Evolutionary conservation across 2,329 filamentous ascomycete genomes (phyloP).

Genomic region (Elsinoe ampelina): DNA sequence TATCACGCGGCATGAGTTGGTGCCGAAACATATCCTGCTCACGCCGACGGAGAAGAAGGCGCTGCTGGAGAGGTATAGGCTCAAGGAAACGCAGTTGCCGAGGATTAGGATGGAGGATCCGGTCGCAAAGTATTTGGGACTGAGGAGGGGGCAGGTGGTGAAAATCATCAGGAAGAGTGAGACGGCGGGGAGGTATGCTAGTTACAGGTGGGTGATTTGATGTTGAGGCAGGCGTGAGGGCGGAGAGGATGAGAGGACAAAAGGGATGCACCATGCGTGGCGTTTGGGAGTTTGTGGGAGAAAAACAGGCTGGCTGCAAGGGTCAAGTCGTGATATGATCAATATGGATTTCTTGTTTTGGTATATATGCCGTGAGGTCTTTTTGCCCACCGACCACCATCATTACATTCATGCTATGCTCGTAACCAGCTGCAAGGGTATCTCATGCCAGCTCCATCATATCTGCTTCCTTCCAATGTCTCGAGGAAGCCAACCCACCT

Average conservation of each 20-base stretch:
- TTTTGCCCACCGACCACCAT: background rate
- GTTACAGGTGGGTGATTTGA: slow-evolving; percentile 64
- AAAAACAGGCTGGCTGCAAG: background rate
- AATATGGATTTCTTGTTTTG: background rate
- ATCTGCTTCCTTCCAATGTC: background rate
- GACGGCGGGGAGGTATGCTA: slow-evolving; percentile 92
- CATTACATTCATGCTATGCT: slow-evolving; percentile 10
- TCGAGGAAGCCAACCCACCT: background rate
- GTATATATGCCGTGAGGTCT: background rate
- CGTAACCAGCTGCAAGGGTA: slow-evolving; percentile 8
- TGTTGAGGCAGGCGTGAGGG: background rate
- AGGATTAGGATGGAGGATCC: slow-evolving; percentile 87
- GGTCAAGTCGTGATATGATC: background rate
- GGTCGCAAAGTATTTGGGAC: slow-evolving; percentile 80
- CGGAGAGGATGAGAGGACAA: too few species aligned
- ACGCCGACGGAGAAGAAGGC: slow-evolving; percentile 82
- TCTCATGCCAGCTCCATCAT: background rate
- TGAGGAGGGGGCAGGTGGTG: slow-evolving; percentile 87
- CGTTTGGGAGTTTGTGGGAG: background rate
- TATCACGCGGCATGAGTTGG: slow-evolving; percentile 94
- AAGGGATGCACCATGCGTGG: background rate
- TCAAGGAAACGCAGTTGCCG: slow-evolving; percentile 96
- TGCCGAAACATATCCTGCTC: slow-evolving; percentile 85
- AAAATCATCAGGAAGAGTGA: slow-evolving; percentile 96
- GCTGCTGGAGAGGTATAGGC: slow-evolving; percentile 76